phyloP scores from a whole-genome alignment of 768 basidiomycete species.

The Termitomyces sp. region DNA sequence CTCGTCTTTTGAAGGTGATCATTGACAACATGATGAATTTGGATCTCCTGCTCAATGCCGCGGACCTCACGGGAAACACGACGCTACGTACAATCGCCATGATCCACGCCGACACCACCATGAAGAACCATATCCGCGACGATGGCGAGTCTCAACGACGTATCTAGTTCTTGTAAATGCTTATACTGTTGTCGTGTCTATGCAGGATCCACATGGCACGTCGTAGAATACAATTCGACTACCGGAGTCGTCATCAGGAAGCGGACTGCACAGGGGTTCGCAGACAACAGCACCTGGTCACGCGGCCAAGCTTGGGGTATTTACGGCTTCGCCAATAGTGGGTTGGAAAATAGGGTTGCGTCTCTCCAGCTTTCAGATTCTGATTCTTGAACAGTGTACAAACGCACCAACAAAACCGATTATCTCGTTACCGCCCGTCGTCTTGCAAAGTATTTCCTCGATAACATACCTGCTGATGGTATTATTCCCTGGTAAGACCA shows the following conservation, averaged over 20 bases:
- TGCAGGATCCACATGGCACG: conserved; percentile 51
- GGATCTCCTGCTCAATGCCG: conserved; percentile 59
- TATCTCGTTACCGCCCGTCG: conserved; percentile 59
- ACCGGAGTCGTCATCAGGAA: conserved; percentile 57
- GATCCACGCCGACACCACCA: conserved; percentile 63
- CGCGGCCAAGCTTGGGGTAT: conserved; percentile 72
- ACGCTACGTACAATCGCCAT: conserved; percentile 61
- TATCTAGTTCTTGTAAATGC: not conserved
- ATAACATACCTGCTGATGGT: conserved; percentile 50
- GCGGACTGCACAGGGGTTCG: conserved; percentile 59
- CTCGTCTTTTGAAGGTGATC: conserved; percentile 43
- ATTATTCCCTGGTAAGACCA: conserved; percentile 59
- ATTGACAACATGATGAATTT: conserved; percentile 84
- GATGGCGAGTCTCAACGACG: conserved; percentile 40
- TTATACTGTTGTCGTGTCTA: not conserved
- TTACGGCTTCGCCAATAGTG: conserved; percentile 68
- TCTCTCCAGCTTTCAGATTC: not conserved
- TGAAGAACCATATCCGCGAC: conserved; percentile 58
- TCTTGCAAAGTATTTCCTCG: conserved; percentile 57
- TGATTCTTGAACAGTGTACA: conserved; percentile 43
- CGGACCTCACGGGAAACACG: conserved; percentile 50
- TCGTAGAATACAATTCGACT: conserved; percentile 63
- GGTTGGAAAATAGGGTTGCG: conserved; percentile 16
- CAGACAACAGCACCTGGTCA: conserved; percentile 67
- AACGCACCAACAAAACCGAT: conserved; percentile 38